Percentiles rank a stretch among this genome's conserved stretches.
Conservation (phyloP, 139 green algal genomes). For the Micractinium sp. region DNA sequence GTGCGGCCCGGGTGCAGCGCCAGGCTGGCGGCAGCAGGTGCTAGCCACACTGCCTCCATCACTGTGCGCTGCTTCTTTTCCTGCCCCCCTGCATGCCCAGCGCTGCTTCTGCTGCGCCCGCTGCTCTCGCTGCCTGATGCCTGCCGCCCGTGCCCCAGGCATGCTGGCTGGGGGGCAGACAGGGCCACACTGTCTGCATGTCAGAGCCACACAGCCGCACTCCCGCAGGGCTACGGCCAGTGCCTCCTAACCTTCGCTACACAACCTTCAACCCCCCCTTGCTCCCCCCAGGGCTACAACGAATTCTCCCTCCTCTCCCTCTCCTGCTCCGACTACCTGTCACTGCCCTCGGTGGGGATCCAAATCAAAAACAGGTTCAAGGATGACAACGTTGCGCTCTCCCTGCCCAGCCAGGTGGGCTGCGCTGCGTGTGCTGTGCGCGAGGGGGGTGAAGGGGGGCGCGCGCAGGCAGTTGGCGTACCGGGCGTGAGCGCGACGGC, state of each 20-base stretch:
- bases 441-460: not conserved
- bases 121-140: too few species aligned
- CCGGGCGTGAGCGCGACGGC: not conserved
- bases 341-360: conserved; percentile 60
- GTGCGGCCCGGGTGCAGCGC: too few species aligned
- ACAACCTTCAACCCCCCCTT: not conserved
- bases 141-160: too few species aligned
- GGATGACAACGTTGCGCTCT: conserved; percentile 72
- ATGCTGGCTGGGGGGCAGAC: not conserved
- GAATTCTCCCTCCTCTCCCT: conserved; percentile 81
- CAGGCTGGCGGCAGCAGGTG: too few species aligned
- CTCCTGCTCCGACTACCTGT: conserved; percentile 79
- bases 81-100: too few species aligned
- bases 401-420: conserved; percentile 66
- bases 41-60: too few species aligned
- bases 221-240: too few species aligned
- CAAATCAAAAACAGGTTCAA: conserved; percentile 81
- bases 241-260: too few species aligned
- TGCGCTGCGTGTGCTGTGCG: not conserved
- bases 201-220: too few species aligned
- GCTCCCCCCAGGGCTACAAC: conserved; percentile 56
- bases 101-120: too few species aligned
- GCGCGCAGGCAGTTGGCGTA: too few species aligned
- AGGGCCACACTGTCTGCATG: not conserved
- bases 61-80: too few species aligned